Percentiles rank a stretch among this genome's conserved stretches.
These are phyloP conservation scores for Mucor indicus DNA, from an alignment of 371 early-diverging fungal genomes.

Conservation along the genomic window DNA sequence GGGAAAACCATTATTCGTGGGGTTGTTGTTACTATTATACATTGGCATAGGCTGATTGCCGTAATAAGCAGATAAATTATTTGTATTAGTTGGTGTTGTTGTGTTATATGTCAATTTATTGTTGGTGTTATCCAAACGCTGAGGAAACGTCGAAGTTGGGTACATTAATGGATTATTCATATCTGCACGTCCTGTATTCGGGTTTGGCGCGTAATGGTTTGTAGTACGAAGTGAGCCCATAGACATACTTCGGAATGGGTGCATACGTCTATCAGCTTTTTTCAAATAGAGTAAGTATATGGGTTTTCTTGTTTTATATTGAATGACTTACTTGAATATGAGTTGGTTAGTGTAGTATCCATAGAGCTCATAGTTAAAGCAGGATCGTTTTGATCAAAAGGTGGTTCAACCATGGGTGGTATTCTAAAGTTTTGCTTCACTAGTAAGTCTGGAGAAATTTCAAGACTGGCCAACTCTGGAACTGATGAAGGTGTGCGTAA, in stretches of 20 bases:
- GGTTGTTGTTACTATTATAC: slow-evolving; percentile 3
- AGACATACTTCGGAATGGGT: slow-evolving; percentile 43
- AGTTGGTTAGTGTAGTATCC: slow-evolving; percentile 2
- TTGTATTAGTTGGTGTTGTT: no score
- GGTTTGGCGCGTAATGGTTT: slow-evolving; percentile 2
- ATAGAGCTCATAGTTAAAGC: neutral
- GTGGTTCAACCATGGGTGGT: slow-evolving; percentile 50
- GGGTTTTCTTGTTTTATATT: neutral
- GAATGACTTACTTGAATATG: slow-evolving; percentile 17
- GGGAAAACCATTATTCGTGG: slow-evolving; percentile 22
- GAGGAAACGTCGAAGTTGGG: slow-evolving; percentile 10
- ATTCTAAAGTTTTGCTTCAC: slow-evolving; percentile 63
- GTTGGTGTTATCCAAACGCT: slow-evolving; percentile 18
- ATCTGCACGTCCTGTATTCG: slow-evolving; percentile 38
- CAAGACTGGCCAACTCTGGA: slow-evolving; percentile 53
- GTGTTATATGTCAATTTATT: slow-evolving; percentile 11
- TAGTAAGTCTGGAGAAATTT: slow-evolving; percentile 58
- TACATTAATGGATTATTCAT: slow-evolving; percentile 29
- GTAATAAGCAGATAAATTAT: slow-evolving; percentile 12
- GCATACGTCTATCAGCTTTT: slow-evolving; percentile 22
- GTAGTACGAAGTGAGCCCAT: slow-evolving; percentile 30
- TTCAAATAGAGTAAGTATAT: neutral
- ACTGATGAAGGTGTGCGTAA: slow-evolving; percentile 60
- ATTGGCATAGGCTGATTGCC: slow-evolving; percentile 10
- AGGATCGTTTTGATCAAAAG: slow-evolving; percentile 28